Evolutionary conservation across 768 basidiomycete species (phyloP), one percentile per base, ranked within the genome.

Genomic region (Leccinum disarticulatum): DNA sequence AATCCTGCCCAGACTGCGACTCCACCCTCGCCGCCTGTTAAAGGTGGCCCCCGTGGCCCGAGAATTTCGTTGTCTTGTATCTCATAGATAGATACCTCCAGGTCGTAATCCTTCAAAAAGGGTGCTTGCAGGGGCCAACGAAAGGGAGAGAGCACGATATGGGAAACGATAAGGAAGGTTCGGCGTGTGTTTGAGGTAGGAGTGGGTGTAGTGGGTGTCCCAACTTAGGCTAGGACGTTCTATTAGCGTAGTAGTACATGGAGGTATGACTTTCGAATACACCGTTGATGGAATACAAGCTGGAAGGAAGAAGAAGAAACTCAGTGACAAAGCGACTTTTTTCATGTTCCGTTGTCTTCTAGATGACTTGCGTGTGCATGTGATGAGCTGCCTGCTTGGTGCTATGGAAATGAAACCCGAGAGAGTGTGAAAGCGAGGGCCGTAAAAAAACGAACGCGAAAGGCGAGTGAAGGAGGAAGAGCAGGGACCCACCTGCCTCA

Each of bases 401-500:
- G 72, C 70, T 72, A 33, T 41, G 3, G 33, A 38, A 17, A 9
- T 25, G 17, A 49, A 36, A 10, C 6, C 8, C 7, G 8, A 15
- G 15, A 13, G 2, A 30, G 46, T 22, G 33, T 19, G 30, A 51
- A 35, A 15, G 11, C 7, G 52, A 58, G 41, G 11, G 33, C 36
- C 36, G 17, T 15, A 10, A 9, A 51, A 14, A 14, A 35, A 4
- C 30, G 31, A 48, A 35, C 22, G 15, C 3, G 47, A 58, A 31
- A 52, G 50, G 6, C 4, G 19, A 41, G 5, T 2, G 4, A n/a
- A 35, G 30, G 5, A 56, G 58, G 6, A 6, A 35, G 15, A 19
- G 52, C 22, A 25, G 3, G 30, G 4, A 63, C 56, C 11, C 58
- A 90, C 91, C 83, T 91, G 87, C 64, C 94, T 79, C 66, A 95